Conservation (phyloP, 2,329 filamentous ascomycete genomes). For the Cadophora gregata region DNA sequence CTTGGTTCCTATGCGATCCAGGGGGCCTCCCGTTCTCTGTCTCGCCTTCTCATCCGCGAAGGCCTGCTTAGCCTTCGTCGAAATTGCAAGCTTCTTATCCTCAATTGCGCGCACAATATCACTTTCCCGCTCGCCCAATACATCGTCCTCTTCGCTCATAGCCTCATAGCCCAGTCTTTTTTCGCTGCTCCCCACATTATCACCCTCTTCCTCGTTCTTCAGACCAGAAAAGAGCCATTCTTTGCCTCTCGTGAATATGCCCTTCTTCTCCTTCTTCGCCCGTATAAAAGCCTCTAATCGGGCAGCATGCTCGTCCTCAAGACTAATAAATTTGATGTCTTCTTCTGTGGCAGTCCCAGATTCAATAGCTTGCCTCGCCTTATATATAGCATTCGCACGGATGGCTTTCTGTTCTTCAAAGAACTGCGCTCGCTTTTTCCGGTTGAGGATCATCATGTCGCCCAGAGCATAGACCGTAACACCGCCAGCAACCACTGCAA, state of each 20-base stretch:
- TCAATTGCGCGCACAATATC: conserved; percentile 40
- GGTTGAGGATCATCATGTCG: conserved; percentile 72
- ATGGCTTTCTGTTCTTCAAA: conserved; percentile 55
- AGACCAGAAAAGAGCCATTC: conserved; percentile 44
- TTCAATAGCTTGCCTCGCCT: conserved; percentile 50
- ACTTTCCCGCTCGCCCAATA: conserved; percentile 35
- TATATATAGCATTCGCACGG: conserved; percentile 51
- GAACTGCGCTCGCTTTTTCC: conserved; percentile 67
- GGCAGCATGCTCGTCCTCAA: conserved; percentile 60
- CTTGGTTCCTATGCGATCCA: conserved; percentile 40
- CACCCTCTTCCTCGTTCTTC: conserved; percentile 43
- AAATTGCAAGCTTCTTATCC: conserved; percentile 39
- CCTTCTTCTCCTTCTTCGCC: conserved; percentile 41
- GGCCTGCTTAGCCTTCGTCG: conserved; percentile 38
- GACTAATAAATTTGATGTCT: conserved; percentile 56
- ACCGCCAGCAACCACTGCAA: conserved; percentile 60
- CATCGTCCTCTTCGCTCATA: conserved; percentile 37
- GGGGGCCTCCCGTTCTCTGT: conserved; percentile 38
- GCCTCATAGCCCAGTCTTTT: conserved; percentile 35
- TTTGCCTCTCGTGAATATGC: conserved; percentile 38
- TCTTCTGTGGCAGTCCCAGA: conserved; percentile 54
- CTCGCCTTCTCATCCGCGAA: conserved; percentile 43
- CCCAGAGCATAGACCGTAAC: conserved; percentile 68
- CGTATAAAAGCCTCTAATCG: conserved; percentile 26
- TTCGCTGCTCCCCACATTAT: conserved; percentile 36